phyloP scores from a whole-genome alignment of 805 yeast genomes.

The Candida stauntonica region DNA sequence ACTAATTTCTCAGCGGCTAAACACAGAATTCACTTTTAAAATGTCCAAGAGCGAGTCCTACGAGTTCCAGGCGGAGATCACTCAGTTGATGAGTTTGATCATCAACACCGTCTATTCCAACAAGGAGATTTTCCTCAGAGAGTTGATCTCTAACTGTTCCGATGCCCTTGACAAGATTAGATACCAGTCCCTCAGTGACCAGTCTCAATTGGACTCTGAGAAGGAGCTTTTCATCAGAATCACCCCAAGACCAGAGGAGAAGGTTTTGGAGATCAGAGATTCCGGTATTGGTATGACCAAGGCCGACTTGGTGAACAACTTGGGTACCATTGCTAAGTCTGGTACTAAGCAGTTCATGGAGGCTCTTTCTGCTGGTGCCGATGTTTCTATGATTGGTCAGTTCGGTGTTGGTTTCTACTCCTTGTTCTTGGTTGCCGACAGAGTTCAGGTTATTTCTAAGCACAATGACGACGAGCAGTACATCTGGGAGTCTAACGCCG shows the following conservation, averaged over 20 bases:
- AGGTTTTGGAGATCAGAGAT: conserved; percentile 95
- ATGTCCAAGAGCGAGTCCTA: conserved; percentile 57
- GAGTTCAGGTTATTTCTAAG: conserved; percentile 96
- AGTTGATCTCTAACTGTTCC: conserved; percentile 96
- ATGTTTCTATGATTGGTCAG: conserved; percentile 99
- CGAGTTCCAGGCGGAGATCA: conserved; percentile 99
- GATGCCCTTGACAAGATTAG: conserved; percentile 99
- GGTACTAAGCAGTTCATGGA: conserved; percentile 99
- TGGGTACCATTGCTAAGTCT: conserved; percentile 99
- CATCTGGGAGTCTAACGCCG: conserved; percentile 99
- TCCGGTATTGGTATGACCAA: conserved; percentile 99
- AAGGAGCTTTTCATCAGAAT: conserved; percentile 96
- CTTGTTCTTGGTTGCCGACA: conserved; percentile 97
- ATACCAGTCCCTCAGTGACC: conserved; percentile 92
- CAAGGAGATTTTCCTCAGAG: conserved; percentile 99
- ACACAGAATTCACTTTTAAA: conserved; percentile 2
- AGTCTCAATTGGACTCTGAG: conserved; percentile 86
- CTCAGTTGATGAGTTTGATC: conserved; percentile 99
- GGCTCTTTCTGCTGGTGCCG: conserved; percentile 99
- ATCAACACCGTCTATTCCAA: conserved; percentile 99
- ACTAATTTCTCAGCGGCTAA: not conserved
- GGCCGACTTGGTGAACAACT: conserved; percentile 96
- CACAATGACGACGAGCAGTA: conserved; percentile 99
- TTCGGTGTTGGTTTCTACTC: conserved; percentile 99
- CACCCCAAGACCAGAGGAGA: conserved; percentile 93